These are phyloP conservation scores for Chamaecrista fasciculata DNA, from an alignment of 306 rosid species.

Conservation along the genomic window DNA sequence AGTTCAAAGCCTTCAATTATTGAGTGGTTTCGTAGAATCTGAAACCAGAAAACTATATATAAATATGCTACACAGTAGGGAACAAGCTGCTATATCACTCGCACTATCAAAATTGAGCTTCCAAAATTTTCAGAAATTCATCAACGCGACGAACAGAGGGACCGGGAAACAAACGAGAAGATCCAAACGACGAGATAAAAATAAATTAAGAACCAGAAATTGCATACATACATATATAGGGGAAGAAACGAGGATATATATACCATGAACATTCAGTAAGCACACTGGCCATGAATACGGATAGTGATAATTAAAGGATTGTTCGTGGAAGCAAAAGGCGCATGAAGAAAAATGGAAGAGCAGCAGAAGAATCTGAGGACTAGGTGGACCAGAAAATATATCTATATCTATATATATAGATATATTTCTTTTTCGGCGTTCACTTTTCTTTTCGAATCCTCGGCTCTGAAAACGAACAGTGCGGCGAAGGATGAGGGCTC, in stretches of 20 bases:
- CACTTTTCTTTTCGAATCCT: constrained; percentile 24
- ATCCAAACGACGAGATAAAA: not conserved
- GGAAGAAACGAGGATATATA: not conserved
- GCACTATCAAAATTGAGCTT: constrained; percentile 18
- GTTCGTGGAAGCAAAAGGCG: not conserved
- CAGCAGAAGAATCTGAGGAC: constrained; percentile 25
- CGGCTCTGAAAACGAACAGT: not conserved
- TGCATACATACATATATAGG: not conserved
- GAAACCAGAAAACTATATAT: constrained; percentile 27
- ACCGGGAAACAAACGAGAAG: not conserved
- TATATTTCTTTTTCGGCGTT: not conserved
- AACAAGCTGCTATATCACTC: not conserved
- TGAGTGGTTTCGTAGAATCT: constrained; percentile 37
- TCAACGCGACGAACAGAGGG: not conserved
- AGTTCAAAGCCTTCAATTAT: not conserved
- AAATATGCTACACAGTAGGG: not conserved
- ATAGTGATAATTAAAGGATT: not conserved
- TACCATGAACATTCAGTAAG: not conserved
- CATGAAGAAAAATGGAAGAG: constrained; percentile 24
- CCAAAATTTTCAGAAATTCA: constrained; percentile 4
- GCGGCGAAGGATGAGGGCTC: constrained; percentile 19
- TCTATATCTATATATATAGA: constrained; percentile 16
- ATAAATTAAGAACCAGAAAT: not conserved
- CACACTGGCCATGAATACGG: constrained; percentile 16
- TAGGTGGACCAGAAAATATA: not conserved